Evolutionary conservation across 2,329 filamentous ascomycete genomes (phyloP).

Genomic region (Hymenotorrendiella dingleyae): DNA sequence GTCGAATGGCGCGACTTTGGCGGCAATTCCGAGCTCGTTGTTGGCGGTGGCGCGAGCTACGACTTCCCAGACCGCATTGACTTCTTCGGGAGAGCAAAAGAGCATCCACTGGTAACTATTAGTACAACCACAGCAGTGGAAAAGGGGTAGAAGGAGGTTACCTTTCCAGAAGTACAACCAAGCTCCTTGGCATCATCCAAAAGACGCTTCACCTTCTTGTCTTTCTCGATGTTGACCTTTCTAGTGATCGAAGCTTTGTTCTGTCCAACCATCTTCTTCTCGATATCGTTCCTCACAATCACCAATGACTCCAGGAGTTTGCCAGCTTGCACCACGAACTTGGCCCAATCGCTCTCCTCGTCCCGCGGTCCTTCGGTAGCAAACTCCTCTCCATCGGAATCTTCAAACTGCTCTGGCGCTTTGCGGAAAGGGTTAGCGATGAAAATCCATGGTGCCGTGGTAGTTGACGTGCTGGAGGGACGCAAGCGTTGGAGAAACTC

Average conservation of each 20-base stretch:
- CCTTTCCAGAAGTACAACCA: conserved; percentile 61
- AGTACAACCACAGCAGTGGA: neutral
- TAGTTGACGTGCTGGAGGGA: conserved; percentile 39
- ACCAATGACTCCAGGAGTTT: conserved; percentile 30
- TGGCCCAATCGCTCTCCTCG: conserved; percentile 16
- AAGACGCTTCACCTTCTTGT: conserved; percentile 48
- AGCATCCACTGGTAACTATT: conserved; percentile 62
- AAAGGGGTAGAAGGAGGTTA: conserved; percentile 22
- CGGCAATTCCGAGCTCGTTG: conserved; percentile 63
- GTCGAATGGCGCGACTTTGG: conserved; percentile 63
- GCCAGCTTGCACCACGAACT: conserved; percentile 16
- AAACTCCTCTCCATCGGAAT: conserved; percentile 22
- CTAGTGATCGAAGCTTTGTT: conserved; percentile 16
- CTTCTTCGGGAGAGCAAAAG: conserved; percentile 48
- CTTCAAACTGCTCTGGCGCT: conserved; percentile 3
- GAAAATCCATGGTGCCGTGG: conserved; percentile 63
- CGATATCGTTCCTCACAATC: conserved; percentile 41
- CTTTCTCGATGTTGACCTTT: conserved; percentile 30
- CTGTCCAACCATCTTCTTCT: conserved; percentile 34
- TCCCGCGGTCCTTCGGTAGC: conserved; percentile 24
- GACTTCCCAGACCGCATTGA: conserved; percentile 59
- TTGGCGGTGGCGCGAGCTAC: conserved; percentile 62
- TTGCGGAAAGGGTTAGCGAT: conserved; percentile 55
- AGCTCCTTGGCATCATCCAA: conserved; percentile 53
- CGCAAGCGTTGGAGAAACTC: conserved; percentile 64